A percentile compares a stretch with the other conserved stretches of the same genome.
Conservation (phyloP, 148 eudicot genomes). For the Chenopodium album region DNA sequence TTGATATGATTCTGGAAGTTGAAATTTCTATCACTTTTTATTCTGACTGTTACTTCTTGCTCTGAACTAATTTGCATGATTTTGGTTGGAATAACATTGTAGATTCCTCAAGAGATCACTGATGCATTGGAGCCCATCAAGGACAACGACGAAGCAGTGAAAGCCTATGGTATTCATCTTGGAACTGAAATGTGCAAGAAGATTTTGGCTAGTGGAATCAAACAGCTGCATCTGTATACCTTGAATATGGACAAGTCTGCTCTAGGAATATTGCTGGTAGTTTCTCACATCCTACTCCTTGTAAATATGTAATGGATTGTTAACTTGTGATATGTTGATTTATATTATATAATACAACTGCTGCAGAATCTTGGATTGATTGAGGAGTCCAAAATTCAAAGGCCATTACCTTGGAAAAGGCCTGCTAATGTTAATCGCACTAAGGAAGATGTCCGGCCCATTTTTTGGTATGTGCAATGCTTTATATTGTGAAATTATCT, state of each 20-base stretch:
- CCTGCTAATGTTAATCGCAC: slow-evolving; percentile 78
- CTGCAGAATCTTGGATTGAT: slow-evolving; percentile 94
- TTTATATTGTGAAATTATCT: background rate
- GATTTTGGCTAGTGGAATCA: slow-evolving; percentile 84
- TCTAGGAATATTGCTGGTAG: slow-evolving; percentile 78
- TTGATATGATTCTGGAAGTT: background rate
- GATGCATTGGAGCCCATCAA: slow-evolving; percentile 94
- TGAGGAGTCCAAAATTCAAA: slow-evolving; percentile 79
- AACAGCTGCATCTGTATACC: slow-evolving; percentile 81
- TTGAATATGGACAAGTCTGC: slow-evolving; percentile 99
- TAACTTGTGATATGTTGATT: background rate
- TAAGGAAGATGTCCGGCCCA: slow-evolving; percentile 93
- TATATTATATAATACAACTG: background rate
- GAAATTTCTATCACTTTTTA: background rate
- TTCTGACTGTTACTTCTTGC: background rate
- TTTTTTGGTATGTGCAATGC: slow-evolving; percentile 64
- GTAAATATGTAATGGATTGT: background rate
- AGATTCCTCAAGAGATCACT: slow-evolving; percentile 81
- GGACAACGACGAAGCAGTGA: slow-evolving; percentile 98
- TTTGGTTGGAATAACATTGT: slow-evolving; percentile 17
- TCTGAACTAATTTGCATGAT: slow-evolving; percentile 6
- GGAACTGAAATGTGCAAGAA: slow-evolving; percentile 99
- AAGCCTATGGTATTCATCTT: slow-evolving; percentile 89
- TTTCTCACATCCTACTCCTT: slow-evolving; percentile 24
- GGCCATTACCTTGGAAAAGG: slow-evolving; percentile 86